Base-by-base conservation (phyloP, 345 rosid genomes). In the Clausena lansium region DNA sequence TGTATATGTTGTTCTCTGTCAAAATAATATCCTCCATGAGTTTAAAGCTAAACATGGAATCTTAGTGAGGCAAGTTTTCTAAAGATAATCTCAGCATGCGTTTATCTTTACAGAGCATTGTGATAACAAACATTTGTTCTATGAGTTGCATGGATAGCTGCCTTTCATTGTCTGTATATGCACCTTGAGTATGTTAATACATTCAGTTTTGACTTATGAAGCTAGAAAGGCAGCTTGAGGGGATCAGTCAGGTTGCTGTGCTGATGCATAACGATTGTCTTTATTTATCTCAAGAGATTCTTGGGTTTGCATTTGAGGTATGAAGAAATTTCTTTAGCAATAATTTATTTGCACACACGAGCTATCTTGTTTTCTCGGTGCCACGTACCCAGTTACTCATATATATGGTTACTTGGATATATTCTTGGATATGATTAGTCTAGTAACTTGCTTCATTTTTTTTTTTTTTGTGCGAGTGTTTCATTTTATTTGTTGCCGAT, bases 301-400 rank as follows among this genome's bases (percentile, higher is more conserved):
- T 90, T 67, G 98, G 97, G 80, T 89, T 94, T 76, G 92, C 98
- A 75, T 94, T 96, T 85, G 89, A 92, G 99, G 98, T 96, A 90
- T 77, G 87, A 71, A 61, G 52, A 67, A 59, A 54, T 68, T 52
- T 38, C 24, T 36, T 4, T 39, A 14, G 30, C 36, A 24, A 41
- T 14, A 4, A 63, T 47, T 66, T 63, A n/a, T n/a, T 27, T 52
- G 36, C 47, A 47, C 63, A 9, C 32, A 30, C 3, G 14, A 17
- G 38, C 10, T 6, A 7, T 63, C 27, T 47, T 11, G 5, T 2
- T 62, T 64, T 54, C 39, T 27, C 15, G 6, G 64, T 38, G 55
- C 64, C n/a, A 25, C 36, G 10, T 67, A 15, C 17, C 59, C 22
- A 33, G n/a, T 75, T 50, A 58, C 22, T 22, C 25, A 30, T n/a